phyloP scores from a whole-genome alignment of 352 stramenopile genomes.

The Globisporangium recalcitrans region DNA sequence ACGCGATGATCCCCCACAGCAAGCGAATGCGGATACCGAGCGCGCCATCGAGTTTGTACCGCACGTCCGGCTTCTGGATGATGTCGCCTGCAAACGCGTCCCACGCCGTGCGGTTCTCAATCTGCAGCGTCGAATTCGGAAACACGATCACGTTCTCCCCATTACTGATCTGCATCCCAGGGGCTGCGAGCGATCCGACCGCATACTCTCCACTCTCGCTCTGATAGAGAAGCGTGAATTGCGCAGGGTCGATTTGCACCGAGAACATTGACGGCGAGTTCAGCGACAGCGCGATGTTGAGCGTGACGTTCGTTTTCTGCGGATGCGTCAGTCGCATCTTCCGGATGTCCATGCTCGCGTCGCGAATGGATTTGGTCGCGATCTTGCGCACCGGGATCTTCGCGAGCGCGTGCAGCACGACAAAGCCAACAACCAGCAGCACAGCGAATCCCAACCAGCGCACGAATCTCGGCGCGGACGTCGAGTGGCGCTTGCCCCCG shows the following conservation, averaged over 20 bases:
- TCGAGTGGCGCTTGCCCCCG: neutral
- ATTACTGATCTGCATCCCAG: slow-evolving; percentile 43
- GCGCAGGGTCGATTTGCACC: slow-evolving; percentile 37
- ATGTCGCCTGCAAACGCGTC: slow-evolving; percentile 64
- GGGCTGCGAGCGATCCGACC: slow-evolving; percentile 44
- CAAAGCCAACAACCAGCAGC: slow-evolving; percentile 23
- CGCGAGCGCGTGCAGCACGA: slow-evolving; percentile 35
- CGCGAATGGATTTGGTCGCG: slow-evolving; percentile 49
- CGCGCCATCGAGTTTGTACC: slow-evolving; percentile 44
- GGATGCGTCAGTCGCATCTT: slow-evolving; percentile 56
- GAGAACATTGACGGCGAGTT: slow-evolving; percentile 46
- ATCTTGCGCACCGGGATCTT: slow-evolving; percentile 52
- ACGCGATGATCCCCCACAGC: slow-evolving; percentile 40
- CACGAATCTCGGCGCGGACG: slow-evolving; percentile 1
- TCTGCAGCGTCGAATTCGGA: slow-evolving; percentile 42
- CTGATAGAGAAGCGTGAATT: slow-evolving; percentile 47
- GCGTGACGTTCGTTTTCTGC: slow-evolving; percentile 21
- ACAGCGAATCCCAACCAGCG: slow-evolving; percentile 12
- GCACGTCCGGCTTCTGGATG: slow-evolving; percentile 36
- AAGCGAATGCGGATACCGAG: slow-evolving; percentile 53
- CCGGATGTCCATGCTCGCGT: slow-evolving; percentile 51
- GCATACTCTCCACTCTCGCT: slow-evolving; percentile 4
- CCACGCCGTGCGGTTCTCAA: slow-evolving; percentile 53
- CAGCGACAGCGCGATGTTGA: slow-evolving; percentile 50
- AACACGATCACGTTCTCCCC: slow-evolving; percentile 48